Evolutionary conservation across 2,329 filamentous ascomycete genomes (phyloP).

Genomic region (Xylariaceae sp.): DNA sequence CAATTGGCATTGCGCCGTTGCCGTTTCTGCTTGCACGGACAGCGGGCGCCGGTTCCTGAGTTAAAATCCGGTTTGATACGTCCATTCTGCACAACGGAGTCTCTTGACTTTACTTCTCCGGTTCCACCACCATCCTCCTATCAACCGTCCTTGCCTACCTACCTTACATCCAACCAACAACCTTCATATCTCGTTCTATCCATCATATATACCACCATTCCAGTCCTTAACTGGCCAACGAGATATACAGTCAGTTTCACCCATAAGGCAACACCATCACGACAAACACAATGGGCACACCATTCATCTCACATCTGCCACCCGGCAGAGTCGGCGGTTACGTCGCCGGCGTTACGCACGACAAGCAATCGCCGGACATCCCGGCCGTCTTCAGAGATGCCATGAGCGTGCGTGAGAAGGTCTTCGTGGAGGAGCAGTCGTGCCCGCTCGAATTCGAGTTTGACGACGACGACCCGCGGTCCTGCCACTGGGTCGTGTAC

Average conservation of each 20-base stretch:
- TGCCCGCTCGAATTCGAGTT: constrained; percentile 64
- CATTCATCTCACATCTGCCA: constrained; percentile 44
- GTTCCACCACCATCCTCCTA: neutral
- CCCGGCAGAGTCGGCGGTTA: constrained; percentile 48
- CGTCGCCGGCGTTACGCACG: constrained; percentile 36
- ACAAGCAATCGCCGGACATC: constrained; percentile 42
- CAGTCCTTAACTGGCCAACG: neutral
- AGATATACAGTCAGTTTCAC: neutral
- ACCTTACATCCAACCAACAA: too few relatives aligned
- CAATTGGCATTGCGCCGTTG: neutral
- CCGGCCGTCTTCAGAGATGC: constrained; percentile 57
- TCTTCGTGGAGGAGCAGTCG: constrained; percentile 57
- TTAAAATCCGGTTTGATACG: neutral
- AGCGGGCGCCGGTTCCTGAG: neutral
- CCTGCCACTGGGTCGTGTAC: constrained; percentile 87
- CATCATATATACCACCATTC: neutral
- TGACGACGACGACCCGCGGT: constrained; percentile 72
- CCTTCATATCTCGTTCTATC: neutral
- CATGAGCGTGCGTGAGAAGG: constrained; percentile 55
- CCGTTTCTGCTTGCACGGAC: neutral
- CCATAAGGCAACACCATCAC: neutral
- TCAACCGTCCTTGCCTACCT: too few relatives aligned
- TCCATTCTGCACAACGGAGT: neutral
- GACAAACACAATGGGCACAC: constrained; percentile 40
- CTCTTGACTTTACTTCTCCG: neutral